Percentiles rank a stretch among this genome's conserved stretches.
These are phyloP conservation scores for Coleophoma cylindrospora DNA, from an alignment of 2,329 filamentous ascomycete species.

Conservation along the genomic window DNA sequence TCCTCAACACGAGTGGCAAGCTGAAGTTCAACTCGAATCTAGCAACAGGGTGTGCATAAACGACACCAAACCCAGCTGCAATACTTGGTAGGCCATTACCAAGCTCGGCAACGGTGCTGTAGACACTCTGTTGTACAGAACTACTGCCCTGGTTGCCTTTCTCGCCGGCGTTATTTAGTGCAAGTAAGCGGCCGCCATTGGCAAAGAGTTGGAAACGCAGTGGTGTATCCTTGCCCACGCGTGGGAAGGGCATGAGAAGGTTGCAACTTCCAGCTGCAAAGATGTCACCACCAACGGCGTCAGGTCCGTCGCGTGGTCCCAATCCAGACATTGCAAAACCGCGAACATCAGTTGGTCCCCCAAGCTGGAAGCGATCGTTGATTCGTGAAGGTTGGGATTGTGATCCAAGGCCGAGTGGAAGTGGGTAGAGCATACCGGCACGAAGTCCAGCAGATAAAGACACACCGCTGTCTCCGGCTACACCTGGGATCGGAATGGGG, in stretches of 20 bases:
- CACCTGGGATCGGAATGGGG: conserved; percentile 65
- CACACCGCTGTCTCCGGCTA: conserved; percentile 67
- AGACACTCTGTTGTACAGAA: conserved; percentile 25
- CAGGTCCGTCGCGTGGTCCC: conserved; percentile 78
- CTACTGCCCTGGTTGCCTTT: conserved; percentile 28
- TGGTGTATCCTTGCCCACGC: conserved; percentile 75
- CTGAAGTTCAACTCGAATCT: conserved; percentile 96
- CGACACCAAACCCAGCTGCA: conserved; percentile 81
- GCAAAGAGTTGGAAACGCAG: conserved; percentile 86
- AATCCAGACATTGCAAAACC: conserved; percentile 89
- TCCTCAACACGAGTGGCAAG: conserved; percentile 74
- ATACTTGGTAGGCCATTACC: conserved; percentile 74
- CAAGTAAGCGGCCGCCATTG: conserved; percentile 81
- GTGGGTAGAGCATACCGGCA: conserved; percentile 76
- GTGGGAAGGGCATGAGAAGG: conserved; percentile 78
- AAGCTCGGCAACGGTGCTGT: conserved; percentile 64
- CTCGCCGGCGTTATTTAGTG: conserved; percentile 49
- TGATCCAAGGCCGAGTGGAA: conserved; percentile 56
- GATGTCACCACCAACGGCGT: conserved; percentile 86
- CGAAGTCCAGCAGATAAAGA: conserved; percentile 80
- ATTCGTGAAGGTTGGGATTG: conserved; percentile 66
- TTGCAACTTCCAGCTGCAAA: conserved; percentile 88
- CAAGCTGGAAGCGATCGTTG: conserved; percentile 93
- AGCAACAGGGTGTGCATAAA: conserved; percentile 91
- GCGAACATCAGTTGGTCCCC: conserved; percentile 89